Evolutionary conservation across 2,329 filamentous ascomycete genomes (phyloP).

Genomic region (Phoma sp.): DNA sequence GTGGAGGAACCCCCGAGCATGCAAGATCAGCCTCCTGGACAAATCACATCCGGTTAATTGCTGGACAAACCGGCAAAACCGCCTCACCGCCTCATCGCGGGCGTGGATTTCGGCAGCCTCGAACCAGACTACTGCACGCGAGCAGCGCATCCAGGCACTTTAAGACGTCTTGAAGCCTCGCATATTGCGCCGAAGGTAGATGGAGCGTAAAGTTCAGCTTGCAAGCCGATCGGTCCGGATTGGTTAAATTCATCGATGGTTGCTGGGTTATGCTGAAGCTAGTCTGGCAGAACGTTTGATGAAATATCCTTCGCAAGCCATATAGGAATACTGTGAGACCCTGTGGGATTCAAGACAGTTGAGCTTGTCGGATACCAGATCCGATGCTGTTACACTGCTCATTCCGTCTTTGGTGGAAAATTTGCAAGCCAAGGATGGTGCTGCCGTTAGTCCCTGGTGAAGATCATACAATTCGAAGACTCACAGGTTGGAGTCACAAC

Average conservation of each 20-base stretch:
- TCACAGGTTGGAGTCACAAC: conserved; percentile 8
- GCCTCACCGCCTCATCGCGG: conserved; percentile 11
- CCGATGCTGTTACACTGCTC: neutral
- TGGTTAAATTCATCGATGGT: neutral
- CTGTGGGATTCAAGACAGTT: neutral
- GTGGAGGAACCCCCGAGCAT: conserved; percentile 11
- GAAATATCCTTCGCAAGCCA: neutral
- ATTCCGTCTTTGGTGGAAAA: neutral
- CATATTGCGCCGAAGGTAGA: neutral
- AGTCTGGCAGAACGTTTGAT: neutral
- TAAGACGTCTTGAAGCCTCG: neutral
- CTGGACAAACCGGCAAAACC: conserved; percentile 9
- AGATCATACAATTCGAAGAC: conserved; percentile 10
- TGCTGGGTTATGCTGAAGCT: neutral
- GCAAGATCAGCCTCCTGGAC: conserved; percentile 11
- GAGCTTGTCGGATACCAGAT: neutral
- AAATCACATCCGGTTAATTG: conserved; percentile 17
- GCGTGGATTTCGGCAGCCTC: neutral
- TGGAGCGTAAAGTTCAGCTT: neutral
- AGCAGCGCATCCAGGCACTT: conserved; percentile 6
- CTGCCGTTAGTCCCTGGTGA: neutral
- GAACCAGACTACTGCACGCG: conserved; percentile 13
- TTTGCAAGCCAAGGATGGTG: conserved; percentile 1
- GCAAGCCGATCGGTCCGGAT: conserved; percentile 7
- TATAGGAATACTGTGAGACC: too few species aligned